Base-by-base conservation (phyloP, 495 filamentous ascomycete genomes). In the Penicillium robsamsonii region DNA sequence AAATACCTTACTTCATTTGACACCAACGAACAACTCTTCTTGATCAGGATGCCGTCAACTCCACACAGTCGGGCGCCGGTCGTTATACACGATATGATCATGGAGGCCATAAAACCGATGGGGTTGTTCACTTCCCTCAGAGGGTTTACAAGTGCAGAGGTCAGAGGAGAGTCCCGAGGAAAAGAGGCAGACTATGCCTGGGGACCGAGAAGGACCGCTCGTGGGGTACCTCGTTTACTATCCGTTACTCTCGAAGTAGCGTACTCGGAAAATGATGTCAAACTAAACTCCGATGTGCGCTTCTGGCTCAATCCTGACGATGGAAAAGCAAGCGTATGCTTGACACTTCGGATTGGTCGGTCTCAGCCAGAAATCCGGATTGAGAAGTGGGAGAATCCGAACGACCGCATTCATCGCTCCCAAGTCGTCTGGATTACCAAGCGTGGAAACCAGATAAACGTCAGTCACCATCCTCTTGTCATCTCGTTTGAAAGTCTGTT, bases 401-500 rank as follows among this genome's bases (percentile, higher is more conserved):
- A 56, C 38, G 37, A 44, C 35, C n/a, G 45, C 12, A 22, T 22
- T 6, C 46, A 56, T 50, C 53, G 53, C 30, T 38, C 43, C 15
- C 43, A 40, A 24, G 13, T 18, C 6, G 40, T 47, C 18, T 37
- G 18, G 29, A 46, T 55, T 17, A 47, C 44, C 44, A 55, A 18
- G 31, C n/a, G 5, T 2, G 11, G 20, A 27, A 30, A 47, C 22
- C 43, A 47, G 24, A 47, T 29, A 7, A 42, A n/a, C 10, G 44
- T 47, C 22, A n/a, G 6, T 38, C 3, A 12, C 33, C 18, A 47
- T 55, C 43, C 53, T 40, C 12, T 55, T 3, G 20, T 44, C 12
- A 56, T 56, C 37, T 25, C 45, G 35, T 56, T 56, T 35, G 54
- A 56, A 9, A 37, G 24, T 49, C 15, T 56, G 25, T 56, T 56